Percentiles rank a stretch among this genome's conserved stretches.
These are phyloP conservation scores for Penicillium macrosclerotiorum DNA, from an alignment of 495 filamentous ascomycete genomes.

Conservation along the genomic window DNA sequence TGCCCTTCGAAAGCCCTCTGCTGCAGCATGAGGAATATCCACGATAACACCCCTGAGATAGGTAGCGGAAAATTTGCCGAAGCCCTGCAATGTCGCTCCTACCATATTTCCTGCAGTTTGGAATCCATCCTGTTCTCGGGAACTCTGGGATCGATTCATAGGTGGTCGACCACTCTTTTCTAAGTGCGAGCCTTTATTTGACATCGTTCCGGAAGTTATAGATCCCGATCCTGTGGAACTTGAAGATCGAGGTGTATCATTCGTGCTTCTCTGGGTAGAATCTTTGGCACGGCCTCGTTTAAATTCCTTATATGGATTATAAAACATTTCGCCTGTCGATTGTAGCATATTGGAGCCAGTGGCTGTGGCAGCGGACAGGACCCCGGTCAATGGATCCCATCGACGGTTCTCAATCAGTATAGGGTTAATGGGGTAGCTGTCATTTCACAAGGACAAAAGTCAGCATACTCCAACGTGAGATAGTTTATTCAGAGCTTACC, in stretches of 20 bases:
- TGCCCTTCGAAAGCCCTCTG: conserved; percentile 81
- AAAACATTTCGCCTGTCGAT: conserved; percentile 32
- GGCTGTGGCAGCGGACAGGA: conserved; percentile 34
- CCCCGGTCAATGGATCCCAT: conserved; percentile 46
- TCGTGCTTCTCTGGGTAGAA: background rate
- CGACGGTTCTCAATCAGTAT: conserved; percentile 35
- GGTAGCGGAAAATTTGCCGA: conserved; percentile 30
- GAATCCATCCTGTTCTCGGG: conserved; percentile 4
- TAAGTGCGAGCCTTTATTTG: no score
- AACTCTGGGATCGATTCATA: background rate
- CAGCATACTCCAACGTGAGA: no score
- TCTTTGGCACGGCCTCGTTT: conserved; percentile 11
- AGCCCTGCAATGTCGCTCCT: conserved; percentile 26
- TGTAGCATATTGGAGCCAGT: conserved; percentile 25
- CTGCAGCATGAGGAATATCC: conserved; percentile 69
- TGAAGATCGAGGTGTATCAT: background rate
- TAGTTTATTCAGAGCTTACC: no score
- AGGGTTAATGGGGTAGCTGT: conserved; percentile 30
- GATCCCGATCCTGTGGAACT: background rate
- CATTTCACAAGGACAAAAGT: background rate
- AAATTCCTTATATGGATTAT: conserved; percentile 32
- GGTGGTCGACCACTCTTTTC: no score
- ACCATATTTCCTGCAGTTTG: conserved; percentile 24
- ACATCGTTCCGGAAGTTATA: no score
- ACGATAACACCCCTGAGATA: conserved; percentile 43